Base-by-base conservation (phyloP, 495 filamentous ascomycete genomes). In the Talaromyces liani region DNA sequence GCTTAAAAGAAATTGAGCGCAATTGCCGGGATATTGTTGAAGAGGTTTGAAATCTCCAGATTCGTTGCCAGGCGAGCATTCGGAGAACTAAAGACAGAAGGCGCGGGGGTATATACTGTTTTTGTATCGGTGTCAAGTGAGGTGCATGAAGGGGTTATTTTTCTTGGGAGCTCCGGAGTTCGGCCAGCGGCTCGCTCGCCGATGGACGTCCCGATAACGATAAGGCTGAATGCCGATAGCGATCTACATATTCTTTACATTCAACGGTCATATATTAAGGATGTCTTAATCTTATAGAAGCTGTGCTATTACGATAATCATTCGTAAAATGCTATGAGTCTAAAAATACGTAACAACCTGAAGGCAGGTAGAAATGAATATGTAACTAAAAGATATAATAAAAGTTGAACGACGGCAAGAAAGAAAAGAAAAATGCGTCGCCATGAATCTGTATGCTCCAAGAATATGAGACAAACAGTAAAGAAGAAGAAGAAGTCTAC, bases 401-500 rank as follows among this genome's bases (percentile, higher is more conserved):
- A 2, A 53, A 53, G 49, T 53, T 20, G n/a, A 2, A 20, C n/a
- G 49, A 53, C 18, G 24, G 7, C 4, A 24, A 24, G 8, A 4
- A 55, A 55, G 24, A 55, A 55, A 6, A 29, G n/a, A 29, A 29
- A 27, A 24, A 1, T 55, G 51, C 51, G 51, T 55, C 51, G 51
- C 10, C 24, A 14, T 29, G 12, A 29, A 55, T 9, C 29, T 9
- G 20, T 12, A 55, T 55, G 10, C 18, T 24, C 8, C 49, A 60
- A 60, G 12, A 45, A 1, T 24, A 47, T 24, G 22, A 22, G 14
- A 27, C 22, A 31, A n/a, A 36, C 29, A 14, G 33, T 8, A 60
- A 41, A 41, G 22, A 34, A 33, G 41, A 14, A 25, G 22, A 33
- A 20, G 25, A 27, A 58, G 39, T 61, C 68, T 77, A 96, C 71